phyloP scores from a whole-genome alignment of 23 red algal species.

The Rhodosorus marinus region DNA sequence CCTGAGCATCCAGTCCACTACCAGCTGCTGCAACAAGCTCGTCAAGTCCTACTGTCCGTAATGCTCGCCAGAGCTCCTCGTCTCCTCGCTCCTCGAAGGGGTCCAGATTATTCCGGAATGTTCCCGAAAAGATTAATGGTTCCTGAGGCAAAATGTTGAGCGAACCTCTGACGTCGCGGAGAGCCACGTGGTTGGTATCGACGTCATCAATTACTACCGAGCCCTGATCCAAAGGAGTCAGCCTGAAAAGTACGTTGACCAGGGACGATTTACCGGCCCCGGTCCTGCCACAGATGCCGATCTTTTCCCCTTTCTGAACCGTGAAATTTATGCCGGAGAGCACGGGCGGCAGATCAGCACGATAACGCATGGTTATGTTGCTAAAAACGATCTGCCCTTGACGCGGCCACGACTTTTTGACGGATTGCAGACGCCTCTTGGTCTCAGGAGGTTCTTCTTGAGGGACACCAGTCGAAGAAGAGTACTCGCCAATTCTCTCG shows the following conservation, averaged over 20 bases:
- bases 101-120: conserved; percentile 70
- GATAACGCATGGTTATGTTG: conserved; percentile 64
- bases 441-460: background rate
- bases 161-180: conserved; percentile 37
- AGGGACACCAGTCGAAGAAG: background rate
- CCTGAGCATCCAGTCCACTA: conserved; percentile 13
- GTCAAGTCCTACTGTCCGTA: conserved; percentile 36
- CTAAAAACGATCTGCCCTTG: conserved; percentile 31
- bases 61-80: conserved; percentile 17
- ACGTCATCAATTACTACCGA: conserved; percentile 48
- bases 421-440: background rate
- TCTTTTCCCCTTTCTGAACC: conserved; percentile 31
- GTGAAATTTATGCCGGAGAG: conserved; percentile 37
- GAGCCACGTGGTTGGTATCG: conserved; percentile 25
- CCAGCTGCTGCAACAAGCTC: conserved; percentile 22
- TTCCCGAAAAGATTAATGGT: conserved; percentile 59
- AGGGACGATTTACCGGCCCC: conserved; percentile 74
- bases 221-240: conserved; percentile 36
- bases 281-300: conserved; percentile 72
- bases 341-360: conserved; percentile 24
- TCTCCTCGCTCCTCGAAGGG: conserved; percentile 50
- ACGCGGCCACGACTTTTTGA: conserved; percentile 24
- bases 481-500: conserved; percentile 73
- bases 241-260: conserved; percentile 40
- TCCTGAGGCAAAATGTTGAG: conserved; percentile 75